Conservation (phyloP, 2,329 filamentous ascomycete genomes). For the Penicillium brevicompactum region DNA sequence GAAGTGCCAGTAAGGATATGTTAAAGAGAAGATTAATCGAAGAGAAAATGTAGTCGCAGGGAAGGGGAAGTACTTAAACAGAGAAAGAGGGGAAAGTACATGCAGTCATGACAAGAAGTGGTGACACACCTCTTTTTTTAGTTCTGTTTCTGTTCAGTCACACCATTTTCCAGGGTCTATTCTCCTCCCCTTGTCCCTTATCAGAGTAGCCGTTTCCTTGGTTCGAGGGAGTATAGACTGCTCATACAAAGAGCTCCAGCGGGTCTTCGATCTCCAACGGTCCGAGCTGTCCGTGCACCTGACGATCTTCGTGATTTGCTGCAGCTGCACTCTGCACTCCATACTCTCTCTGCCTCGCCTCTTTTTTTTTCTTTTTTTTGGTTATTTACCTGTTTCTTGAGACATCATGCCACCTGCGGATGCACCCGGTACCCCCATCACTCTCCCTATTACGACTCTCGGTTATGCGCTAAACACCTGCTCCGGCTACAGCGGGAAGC, state of each 20-base stretch:
- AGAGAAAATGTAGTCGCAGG: constrained; percentile 1
- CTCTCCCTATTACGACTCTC: not conserved
- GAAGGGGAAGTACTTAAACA: constrained; percentile 7
- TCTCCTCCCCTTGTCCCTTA: not conserved
- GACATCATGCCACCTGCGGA: not conserved
- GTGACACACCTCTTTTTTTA: constrained; percentile 10
- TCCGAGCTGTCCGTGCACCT: not conserved
- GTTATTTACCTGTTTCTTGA: not conserved
- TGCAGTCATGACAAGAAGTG: constrained; percentile 8
- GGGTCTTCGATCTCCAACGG: not conserved
- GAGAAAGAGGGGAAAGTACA: constrained; percentile 9
- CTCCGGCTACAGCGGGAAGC: not conserved
- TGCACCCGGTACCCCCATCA: not conserved
- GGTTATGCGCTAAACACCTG: not conserved
- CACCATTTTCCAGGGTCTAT: not conserved
- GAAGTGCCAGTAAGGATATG: not conserved
- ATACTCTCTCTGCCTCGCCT: not conserved
- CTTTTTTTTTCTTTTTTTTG: not conserved
- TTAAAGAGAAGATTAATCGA: constrained; percentile 24
- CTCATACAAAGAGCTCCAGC: not conserved
- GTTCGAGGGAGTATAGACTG: not conserved
- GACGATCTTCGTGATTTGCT: not conserved
- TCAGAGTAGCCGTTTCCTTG: not conserved
- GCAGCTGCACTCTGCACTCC: not conserved
- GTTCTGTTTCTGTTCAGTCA: not conserved